Conservation (phyloP, 495 filamentous ascomycete species). For the Geoglossum glabrum region DNA sequence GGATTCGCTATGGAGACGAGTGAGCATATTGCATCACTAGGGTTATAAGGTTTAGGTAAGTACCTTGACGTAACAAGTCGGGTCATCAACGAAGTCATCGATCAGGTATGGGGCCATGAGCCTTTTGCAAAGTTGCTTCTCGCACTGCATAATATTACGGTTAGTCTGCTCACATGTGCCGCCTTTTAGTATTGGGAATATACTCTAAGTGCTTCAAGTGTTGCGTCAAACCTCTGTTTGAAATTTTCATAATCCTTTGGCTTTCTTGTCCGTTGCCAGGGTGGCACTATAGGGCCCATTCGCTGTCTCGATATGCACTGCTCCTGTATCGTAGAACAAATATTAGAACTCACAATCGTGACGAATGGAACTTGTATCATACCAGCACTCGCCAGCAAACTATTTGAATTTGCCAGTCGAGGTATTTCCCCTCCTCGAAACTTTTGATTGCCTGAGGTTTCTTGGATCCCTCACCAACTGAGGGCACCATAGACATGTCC, state of each 20-base stretch:
- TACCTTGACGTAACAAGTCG: conserved; percentile 1
- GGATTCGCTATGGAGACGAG: not conserved
- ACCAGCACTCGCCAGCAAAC: conserved; percentile 1
- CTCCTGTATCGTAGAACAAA: not conserved
- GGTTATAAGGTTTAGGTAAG: not conserved
- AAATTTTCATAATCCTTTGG: not conserved
- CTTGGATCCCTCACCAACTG: not conserved
- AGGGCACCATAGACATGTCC: not conserved
- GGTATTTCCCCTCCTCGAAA: conserved; percentile 2
- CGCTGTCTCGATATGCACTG: not conserved
- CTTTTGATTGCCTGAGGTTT: not conserved
- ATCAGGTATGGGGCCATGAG: conserved; percentile 1
- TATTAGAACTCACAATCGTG: not conserved
- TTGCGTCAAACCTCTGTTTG: not conserved
- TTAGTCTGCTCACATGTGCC: not conserved
- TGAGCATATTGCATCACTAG: not conserved
- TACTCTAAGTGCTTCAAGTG: not conserved
- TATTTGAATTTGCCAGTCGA: not conserved
- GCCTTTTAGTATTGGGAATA: not conserved
- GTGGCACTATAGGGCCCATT: not conserved
- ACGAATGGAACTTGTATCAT: not conserved
- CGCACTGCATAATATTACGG: not conserved
- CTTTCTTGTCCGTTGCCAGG: conserved; percentile 3
- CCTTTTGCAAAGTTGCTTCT: conserved; percentile 4
- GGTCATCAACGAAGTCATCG: conserved; percentile 4